A percentile compares a stretch with the other conserved stretches of the same genome.
Conservation (phyloP, 768 basidiomycete genomes). For the Panaeolus papilionaceus region DNA sequence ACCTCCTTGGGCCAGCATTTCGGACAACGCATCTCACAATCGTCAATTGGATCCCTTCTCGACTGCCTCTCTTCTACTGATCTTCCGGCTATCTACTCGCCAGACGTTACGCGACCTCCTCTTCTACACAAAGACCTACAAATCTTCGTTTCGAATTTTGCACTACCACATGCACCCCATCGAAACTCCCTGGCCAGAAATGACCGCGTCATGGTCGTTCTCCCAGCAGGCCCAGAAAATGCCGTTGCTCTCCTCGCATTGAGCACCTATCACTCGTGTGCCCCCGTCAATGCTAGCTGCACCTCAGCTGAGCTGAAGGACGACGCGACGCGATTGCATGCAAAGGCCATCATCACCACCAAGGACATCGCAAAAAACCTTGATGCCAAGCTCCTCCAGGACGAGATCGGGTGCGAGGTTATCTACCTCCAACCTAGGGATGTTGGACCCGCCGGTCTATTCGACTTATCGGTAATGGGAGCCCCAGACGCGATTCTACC, state of each 20-base stretch:
- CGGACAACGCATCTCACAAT: slow-evolving; percentile 37
- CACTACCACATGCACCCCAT: slow-evolving; percentile 41
- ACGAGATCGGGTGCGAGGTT: slow-evolving; percentile 46
- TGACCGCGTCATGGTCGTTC: slow-evolving; percentile 51
- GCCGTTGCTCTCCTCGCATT: slow-evolving; percentile 52
- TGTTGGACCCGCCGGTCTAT: slow-evolving; percentile 45
- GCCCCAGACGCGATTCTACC: slow-evolving; percentile 19
- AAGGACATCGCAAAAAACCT: slow-evolving; percentile 46
- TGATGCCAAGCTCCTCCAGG: slow-evolving; percentile 37
- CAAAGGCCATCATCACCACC: slow-evolving; percentile 48
- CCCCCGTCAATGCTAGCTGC: slow-evolving; percentile 53
- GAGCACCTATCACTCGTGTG: slow-evolving; percentile 50
- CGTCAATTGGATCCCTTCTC: slow-evolving; percentile 40
- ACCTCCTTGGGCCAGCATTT: slow-evolving; percentile 46
- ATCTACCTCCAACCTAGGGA: slow-evolving; percentile 40
- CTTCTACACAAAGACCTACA: slow-evolving; percentile 42
- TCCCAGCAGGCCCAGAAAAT: slow-evolving; percentile 53
- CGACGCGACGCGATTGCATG: slow-evolving; percentile 45
- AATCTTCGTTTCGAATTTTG: slow-evolving; percentile 45
- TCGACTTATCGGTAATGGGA: slow-evolving; percentile 43
- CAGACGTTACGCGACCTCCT: slow-evolving; percentile 41
- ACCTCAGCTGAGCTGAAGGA: slow-evolving; percentile 50
- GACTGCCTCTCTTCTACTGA: slow-evolving; percentile 45
- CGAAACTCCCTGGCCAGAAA: slow-evolving; percentile 42
- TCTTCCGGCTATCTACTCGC: slow-evolving; percentile 46